Percentiles rank a stretch among this genome's conserved stretches.
These are phyloP conservation scores for Debaryomyces maramus DNA, from an alignment of 805 yeast species.

Conservation along the genomic window DNA sequence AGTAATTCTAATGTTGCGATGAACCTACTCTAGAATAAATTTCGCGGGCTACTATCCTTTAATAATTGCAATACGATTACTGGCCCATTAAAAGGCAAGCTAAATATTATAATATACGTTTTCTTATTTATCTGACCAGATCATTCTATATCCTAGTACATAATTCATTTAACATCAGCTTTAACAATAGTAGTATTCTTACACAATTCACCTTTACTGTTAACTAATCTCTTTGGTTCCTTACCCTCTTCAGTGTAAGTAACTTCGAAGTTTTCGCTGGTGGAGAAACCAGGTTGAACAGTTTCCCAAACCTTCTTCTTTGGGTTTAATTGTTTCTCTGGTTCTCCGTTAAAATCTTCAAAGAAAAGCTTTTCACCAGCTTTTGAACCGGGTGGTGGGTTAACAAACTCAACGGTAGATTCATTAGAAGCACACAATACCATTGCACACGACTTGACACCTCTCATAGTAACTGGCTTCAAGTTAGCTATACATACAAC, in stretches of 20 bases:
- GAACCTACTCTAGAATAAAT: not conserved
- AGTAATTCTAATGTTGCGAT: not conserved
- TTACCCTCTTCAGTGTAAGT: slow-evolving; percentile 80
- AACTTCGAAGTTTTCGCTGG: slow-evolving; percentile 73
- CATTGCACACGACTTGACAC: slow-evolving; percentile 94
- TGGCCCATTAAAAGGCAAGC: slow-evolving; percentile 1
- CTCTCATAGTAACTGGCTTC: slow-evolving; percentile 98
- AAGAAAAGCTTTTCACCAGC: slow-evolving; percentile 97
- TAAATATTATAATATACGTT: too few species aligned
- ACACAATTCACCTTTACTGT: slow-evolving; percentile 75
- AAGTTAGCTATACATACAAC: slow-evolving; percentile 92
- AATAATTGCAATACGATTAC: slow-evolving; percentile 1
- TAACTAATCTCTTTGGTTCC: slow-evolving; percentile 70
- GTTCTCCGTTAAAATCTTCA: slow-evolving; percentile 84
- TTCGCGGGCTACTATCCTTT: slow-evolving; percentile 8
- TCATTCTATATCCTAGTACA: not conserved
- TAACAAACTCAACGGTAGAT: slow-evolving; percentile 79
- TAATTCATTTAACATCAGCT: slow-evolving; percentile 57
- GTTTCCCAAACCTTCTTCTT: slow-evolving; percentile 98
- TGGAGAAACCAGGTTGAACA: slow-evolving; percentile 86
- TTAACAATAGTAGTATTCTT: slow-evolving; percentile 67
- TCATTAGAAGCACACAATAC: slow-evolving; percentile 89
- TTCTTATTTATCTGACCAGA: too few species aligned
- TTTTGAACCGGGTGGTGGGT: slow-evolving; percentile 89
- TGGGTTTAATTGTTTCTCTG: slow-evolving; percentile 91